A percentile compares a stretch with the other conserved stretches of the same genome.
These are phyloP conservation scores for Fusarium bactridioides DNA, from an alignment of 2,329 filamentous ascomycete species.

Conservation along the genomic window DNA sequence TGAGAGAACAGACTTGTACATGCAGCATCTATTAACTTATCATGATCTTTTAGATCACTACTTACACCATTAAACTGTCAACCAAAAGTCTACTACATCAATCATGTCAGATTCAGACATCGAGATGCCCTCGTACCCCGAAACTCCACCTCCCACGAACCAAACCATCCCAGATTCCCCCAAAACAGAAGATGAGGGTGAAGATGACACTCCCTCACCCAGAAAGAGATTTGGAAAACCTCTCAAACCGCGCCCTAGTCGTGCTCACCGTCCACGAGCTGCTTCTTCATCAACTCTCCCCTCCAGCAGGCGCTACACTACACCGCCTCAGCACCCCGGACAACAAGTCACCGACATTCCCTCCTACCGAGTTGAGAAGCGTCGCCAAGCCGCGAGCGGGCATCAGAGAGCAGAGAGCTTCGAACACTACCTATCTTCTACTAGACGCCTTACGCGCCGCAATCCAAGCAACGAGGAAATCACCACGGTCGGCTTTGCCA, in stretches of 20 bases:
- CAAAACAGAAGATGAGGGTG: not conserved
- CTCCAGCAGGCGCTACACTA: not conserved
- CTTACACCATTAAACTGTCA: too few relatives aligned
- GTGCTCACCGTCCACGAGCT: not conserved
- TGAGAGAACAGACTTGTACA: fast-evolving
- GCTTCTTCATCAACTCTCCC: not conserved
- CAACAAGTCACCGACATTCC: not conserved
- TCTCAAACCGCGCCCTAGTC: fast-evolving
- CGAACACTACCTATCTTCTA: not conserved
- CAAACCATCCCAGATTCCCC: not conserved
- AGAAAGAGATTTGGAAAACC: too few relatives aligned
- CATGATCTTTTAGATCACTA: too few relatives aligned
- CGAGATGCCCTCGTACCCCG: not conserved
- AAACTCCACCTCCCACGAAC: not conserved
- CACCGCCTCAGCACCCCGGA: not conserved
- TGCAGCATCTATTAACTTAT: not conserved
- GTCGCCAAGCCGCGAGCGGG: fast-evolving
- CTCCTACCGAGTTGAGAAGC: not conserved
- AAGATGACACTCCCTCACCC: fast-evolving
- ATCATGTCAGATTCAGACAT: not conserved
- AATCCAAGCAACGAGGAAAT: not conserved
- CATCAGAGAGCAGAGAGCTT: not conserved
- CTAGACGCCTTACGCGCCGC: not conserved
- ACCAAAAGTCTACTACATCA: fast-evolving
- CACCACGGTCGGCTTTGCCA: not conserved